Conservation (phyloP, 2,329 filamentous ascomycete genomes). For the Podosphaera xanthii region DNA sequence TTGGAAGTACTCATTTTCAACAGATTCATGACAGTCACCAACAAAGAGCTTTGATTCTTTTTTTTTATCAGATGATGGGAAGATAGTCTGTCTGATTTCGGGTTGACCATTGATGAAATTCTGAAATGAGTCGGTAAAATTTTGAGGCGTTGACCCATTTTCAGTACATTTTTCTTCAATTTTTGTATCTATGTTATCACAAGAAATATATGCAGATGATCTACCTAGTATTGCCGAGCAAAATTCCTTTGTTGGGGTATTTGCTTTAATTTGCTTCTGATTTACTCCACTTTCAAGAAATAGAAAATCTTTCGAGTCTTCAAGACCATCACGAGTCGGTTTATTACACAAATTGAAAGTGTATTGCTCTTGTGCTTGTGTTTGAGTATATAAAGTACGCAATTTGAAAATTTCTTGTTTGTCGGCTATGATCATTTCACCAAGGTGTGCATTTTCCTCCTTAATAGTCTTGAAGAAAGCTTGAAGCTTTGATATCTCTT, state of each 20-base stretch:
- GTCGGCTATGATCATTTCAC: background rate
- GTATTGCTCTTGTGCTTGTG: slow-evolving; percentile 1
- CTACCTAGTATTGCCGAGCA: too few relatives aligned
- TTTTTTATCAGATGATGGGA: too few relatives aligned
- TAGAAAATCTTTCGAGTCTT: background rate
- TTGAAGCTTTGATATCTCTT: slow-evolving; percentile 4
- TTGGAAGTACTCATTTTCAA: background rate
- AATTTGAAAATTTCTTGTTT: slow-evolving; percentile 2
- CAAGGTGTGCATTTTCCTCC: slow-evolving; percentile 1
- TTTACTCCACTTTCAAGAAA: background rate
- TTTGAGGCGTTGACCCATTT: too few relatives aligned
- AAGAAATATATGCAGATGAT: too few relatives aligned
- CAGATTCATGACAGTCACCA: background rate
- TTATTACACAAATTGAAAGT: background rate
- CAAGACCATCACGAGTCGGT: background rate
- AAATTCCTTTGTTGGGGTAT: too few relatives aligned
- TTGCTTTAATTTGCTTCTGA: too few relatives aligned
- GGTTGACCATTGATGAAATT: too few relatives aligned
- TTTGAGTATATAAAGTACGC: background rate
- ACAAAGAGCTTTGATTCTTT: background rate
- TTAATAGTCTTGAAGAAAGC: slow-evolving; percentile 1
- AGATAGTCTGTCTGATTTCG: too few relatives aligned
- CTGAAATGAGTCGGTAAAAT: too few relatives aligned
- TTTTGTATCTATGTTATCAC: too few relatives aligned
- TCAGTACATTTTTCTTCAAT: too few relatives aligned